phyloP scores from a whole-genome alignment of 345 rosid species.

The Brassica carinata region DNA sequence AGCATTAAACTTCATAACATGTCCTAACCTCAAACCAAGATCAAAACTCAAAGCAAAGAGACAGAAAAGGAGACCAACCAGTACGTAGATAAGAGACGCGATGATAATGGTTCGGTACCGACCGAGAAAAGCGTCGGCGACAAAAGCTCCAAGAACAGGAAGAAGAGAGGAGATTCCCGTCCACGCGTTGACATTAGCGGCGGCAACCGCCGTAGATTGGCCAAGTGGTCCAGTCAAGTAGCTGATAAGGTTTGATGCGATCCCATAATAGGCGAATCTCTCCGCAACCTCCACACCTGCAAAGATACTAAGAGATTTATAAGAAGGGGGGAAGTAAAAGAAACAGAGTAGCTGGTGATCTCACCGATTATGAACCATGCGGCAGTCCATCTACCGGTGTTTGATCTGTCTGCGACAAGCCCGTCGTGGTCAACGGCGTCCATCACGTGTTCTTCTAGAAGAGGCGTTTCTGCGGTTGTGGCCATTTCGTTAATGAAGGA shows the following conservation, averaged over 20 bases:
- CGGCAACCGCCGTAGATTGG: conserved; percentile 59
- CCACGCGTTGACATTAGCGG: conserved; percentile 65
- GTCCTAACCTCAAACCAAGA: not conserved
- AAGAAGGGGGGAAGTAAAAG: not conserved
- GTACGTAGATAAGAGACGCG: conserved; percentile 56
- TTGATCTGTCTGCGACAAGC: not conserved
- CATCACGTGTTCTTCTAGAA: not conserved
- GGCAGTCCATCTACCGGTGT: not conserved
- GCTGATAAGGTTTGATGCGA: conserved; percentile 52
- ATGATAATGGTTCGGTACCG: conserved; percentile 58
- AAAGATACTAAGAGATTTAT: not conserved
- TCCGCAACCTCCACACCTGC: conserved; percentile 55
- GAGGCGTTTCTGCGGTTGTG: not conserved
- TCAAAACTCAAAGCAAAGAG: not conserved
- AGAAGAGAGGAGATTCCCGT: conserved; percentile 47
- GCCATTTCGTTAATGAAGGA: not conserved
- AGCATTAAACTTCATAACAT: not conserved
- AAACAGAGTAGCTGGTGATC: not conserved
- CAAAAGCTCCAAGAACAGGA: conserved; percentile 60
- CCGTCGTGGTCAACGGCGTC: not conserved
- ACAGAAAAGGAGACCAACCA: conserved; percentile 25
- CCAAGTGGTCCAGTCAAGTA: conserved; percentile 69
- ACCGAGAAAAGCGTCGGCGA: conserved; percentile 65
- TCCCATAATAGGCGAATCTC: conserved; percentile 58
- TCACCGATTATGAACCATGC: not conserved